Percentiles rank a stretch among this genome's conserved stretches.
These are phyloP conservation scores for Candida maltosa DNA, from an alignment of 805 yeast species.

Conservation along the genomic window DNA sequence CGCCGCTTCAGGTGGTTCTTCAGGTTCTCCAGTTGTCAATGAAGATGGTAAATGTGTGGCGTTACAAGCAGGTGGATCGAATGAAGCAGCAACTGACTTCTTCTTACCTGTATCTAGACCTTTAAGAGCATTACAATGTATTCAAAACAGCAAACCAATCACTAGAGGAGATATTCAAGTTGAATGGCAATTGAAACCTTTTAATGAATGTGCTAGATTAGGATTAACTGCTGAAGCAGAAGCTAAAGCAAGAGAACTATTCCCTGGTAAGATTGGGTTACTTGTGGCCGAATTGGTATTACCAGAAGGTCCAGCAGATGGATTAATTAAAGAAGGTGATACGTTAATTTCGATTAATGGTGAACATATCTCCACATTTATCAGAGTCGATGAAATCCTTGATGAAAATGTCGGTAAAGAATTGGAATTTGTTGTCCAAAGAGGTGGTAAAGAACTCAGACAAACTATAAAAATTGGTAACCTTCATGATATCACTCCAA, in stretches of 20 bases:
- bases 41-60: slow-evolving; percentile 87
- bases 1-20: slow-evolving; percentile 91
- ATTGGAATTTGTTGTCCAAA: slow-evolving; percentile 57
- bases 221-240: slow-evolving; percentile 80
- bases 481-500: slow-evolving; percentile 79
- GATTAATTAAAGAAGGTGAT: slow-evolving; percentile 78
- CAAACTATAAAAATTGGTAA: slow-evolving; percentile 62
- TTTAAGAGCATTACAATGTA: slow-evolving; percentile 71
- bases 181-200: slow-evolving; percentile 84
- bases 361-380: slow-evolving; percentile 60
- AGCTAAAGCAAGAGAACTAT: slow-evolving; percentile 57
- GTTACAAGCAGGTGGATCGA: slow-evolving; percentile 89
- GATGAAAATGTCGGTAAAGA: slow-evolving; percentile 65
- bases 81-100: slow-evolving; percentile 90
- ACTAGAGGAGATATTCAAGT: slow-evolving; percentile 91
- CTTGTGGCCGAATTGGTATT: slow-evolving; percentile 78
- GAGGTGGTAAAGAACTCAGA: slow-evolving; percentile 64
- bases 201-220: slow-evolving; percentile 83
- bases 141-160: slow-evolving; percentile 56
- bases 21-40: slow-evolving; percentile 95
- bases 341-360: slow-evolving; percentile 72
- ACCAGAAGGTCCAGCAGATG: slow-evolving; percentile 84
- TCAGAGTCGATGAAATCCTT: slow-evolving; percentile 77
- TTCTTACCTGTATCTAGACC: slow-evolving; percentile 85
- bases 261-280: slow-evolving; percentile 76